Conservation (phyloP, 1,139 yeast genomes). For the Magnusiomyces suaveolens region DNA sequence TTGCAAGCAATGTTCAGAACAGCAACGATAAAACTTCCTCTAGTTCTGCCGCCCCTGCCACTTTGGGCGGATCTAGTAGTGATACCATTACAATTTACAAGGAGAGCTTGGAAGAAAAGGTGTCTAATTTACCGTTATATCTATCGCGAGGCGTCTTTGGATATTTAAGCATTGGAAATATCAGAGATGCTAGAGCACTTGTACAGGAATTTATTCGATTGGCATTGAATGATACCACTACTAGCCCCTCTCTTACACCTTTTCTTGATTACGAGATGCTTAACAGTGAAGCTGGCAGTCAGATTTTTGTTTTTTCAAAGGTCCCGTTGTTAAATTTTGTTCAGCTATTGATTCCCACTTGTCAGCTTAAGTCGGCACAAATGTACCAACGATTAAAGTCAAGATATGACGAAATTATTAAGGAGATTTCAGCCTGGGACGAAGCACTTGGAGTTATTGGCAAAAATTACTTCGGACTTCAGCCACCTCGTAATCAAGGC, state of each 20-base stretch:
- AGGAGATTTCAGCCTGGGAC: constrained; percentile 33
- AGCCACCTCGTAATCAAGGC: constrained; percentile 42
- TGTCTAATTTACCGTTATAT: constrained; percentile 42
- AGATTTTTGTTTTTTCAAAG: constrained; percentile 26
- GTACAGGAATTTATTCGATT: constrained; percentile 35
- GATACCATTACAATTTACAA: background rate
- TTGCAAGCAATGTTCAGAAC: background rate
- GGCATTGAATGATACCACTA: constrained; percentile 18
- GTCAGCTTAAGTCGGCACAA: constrained; percentile 45
- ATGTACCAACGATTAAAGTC: constrained; percentile 45
- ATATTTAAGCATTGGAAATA: constrained; percentile 54
- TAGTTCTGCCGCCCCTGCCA: no score
- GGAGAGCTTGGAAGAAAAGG: constrained; percentile 13
- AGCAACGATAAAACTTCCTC: background rate
- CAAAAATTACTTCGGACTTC: constrained; percentile 47
- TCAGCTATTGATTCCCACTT: constrained; percentile 55
- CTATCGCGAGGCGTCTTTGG: constrained; percentile 58
- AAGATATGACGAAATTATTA: constrained; percentile 45
- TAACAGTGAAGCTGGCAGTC: constrained; percentile 10
- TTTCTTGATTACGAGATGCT: background rate
- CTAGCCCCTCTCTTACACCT: background rate
- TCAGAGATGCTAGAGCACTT: constrained; percentile 47
- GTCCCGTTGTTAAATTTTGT: constrained; percentile 51
- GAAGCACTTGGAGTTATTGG: constrained; percentile 35
- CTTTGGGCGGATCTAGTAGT: background rate